These are phyloP conservation scores for Macadamia integrifolia DNA, from an alignment of 164 flowering plant genomes.

Conservation along the genomic window DNA sequence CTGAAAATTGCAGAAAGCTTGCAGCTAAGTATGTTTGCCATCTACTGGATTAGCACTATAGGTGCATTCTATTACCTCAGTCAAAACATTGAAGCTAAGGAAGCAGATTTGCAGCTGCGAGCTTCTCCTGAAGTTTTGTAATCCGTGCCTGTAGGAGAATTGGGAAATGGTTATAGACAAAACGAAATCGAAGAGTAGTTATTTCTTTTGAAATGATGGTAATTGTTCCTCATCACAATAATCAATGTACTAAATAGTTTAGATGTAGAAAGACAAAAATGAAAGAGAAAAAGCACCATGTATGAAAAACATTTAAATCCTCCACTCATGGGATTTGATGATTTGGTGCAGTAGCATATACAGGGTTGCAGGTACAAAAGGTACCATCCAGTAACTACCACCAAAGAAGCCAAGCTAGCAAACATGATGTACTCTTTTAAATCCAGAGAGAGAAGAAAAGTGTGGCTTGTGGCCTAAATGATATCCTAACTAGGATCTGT, in stretches of 20 bases:
- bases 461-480: neutral
- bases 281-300: neutral
- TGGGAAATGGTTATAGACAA: neutral
- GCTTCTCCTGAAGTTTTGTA: constrained; percentile 42
- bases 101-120: constrained; percentile 23
- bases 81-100: constrained; percentile 1
- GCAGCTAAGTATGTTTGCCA: neutral
- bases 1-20: neutral
- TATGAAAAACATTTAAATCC: no score
- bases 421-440: neutral
- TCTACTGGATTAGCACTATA: neutral
- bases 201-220: neutral
- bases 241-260: neutral
- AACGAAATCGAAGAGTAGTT: neutral
- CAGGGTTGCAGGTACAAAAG: neutral
- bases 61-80: neutral
- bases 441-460: neutral
- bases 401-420: neutral
- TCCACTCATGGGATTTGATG: neutral
- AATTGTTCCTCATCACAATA: neutral
- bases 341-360: neutral
- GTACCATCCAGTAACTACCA: neutral
- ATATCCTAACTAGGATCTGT: neutral
- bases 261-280: neutral
- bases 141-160: constrained; percentile 32